phyloP scores from a whole-genome alignment of 192 early-diverging fungal genomes.

The Entophlyctis luteolus region DNA sequence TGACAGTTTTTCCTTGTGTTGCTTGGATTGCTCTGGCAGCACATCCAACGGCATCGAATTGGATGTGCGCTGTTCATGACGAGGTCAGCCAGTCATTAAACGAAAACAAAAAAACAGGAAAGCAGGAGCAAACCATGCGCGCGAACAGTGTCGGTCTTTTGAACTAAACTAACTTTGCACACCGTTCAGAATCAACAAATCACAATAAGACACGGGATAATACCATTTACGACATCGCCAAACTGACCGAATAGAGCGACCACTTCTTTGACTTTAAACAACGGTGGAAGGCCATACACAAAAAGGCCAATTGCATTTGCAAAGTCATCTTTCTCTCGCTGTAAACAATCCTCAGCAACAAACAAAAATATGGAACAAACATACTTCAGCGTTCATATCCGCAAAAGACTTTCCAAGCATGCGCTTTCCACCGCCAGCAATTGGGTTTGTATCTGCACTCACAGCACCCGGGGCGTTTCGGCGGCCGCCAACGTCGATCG shows the following conservation, averaged over 20 bases:
- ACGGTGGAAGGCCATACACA: constrained; percentile 40
- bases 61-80: constrained; percentile 36
- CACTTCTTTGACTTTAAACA: constrained; percentile 40
- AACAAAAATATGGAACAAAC: neutral
- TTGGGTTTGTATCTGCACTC: neutral
- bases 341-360: neutral
- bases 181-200: neutral
- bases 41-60: constrained; percentile 34
- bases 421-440: neutral
- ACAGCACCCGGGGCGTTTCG: neutral
- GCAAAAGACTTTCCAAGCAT: constrained; percentile 13
- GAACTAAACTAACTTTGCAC: neutral
- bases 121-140: constrained; percentile 19
- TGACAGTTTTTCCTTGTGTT: constrained; percentile 29
- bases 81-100: no score
- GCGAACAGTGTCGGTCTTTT: no score
- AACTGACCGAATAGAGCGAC: constrained; percentile 42
- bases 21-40: constrained; percentile 36
- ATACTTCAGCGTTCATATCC: constrained; percentile 16
- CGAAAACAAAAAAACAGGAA: constrained; percentile 19
- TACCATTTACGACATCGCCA: constrained; percentile 44
- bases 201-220: neutral
- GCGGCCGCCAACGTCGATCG: neutral
- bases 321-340: constrained; percentile 5
- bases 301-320: constrained; percentile 30